Evolutionary conservation across 75 land plant genomes (phyloP).

Genomic region (Pseudotsuga menziesii): DNA sequence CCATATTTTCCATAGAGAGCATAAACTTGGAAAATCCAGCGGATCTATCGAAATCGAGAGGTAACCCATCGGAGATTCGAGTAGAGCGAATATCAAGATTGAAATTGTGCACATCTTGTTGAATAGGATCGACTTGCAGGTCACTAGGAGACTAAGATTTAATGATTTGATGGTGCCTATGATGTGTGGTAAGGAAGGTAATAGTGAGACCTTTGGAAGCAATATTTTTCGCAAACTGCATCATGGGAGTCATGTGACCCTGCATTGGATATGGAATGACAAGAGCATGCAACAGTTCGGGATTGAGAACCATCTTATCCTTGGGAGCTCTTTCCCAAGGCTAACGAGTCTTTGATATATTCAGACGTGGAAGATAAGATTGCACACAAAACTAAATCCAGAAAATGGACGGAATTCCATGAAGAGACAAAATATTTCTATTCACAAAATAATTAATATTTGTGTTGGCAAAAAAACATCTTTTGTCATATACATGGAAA

Average conservation of each 20-base stretch:
- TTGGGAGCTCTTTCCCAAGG: no score
- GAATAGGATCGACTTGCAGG: background rate
- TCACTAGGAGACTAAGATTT: background rate
- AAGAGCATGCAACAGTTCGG: slow-evolving; percentile 7
- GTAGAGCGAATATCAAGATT: background rate
- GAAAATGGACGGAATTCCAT: no score
- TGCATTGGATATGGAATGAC: slow-evolving; percentile 13
- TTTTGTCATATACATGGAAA: no score
- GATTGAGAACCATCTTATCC: background rate
- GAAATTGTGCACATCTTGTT: background rate
- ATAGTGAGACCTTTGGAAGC: slow-evolving; percentile 9
- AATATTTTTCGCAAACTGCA: background rate
- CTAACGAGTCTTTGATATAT: no score
- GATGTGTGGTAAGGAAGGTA: slow-evolving; percentile 12
- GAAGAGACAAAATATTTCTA: no score
- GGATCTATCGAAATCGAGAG: background rate
- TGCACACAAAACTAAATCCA: no score
- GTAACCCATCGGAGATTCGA: slow-evolving; percentile 3
- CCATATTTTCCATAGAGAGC: slow-evolving; percentile 1
- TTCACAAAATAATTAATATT: no score
- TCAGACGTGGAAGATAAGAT: no score
- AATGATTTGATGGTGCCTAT: background rate
- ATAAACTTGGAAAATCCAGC: background rate
- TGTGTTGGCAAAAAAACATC: no score
- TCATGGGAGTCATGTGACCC: slow-evolving; percentile 15